Percentiles rank a stretch among this genome's conserved stretches.
Conservation (phyloP, 1,284 basidiomycete genomes). For the Tranzscheliella williamsii region DNA sequence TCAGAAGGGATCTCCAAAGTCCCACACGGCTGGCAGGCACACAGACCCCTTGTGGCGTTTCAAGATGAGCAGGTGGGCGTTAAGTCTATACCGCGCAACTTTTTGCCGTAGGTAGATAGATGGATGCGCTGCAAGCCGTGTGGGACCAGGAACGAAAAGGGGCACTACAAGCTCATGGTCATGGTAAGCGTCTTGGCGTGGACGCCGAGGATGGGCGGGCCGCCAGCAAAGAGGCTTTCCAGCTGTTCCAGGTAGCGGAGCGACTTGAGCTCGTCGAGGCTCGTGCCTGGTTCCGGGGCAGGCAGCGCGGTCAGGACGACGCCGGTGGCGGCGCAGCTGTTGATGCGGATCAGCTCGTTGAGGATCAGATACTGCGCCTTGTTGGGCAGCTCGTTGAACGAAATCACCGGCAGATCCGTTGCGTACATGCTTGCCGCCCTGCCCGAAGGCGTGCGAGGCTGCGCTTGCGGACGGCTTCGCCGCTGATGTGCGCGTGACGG, state of each 20-base stretch:
- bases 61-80: too few species aligned
- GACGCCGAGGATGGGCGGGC: slow-evolving; percentile 56
- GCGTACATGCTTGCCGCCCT: slow-evolving; percentile 16
- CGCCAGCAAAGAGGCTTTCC: slow-evolving; percentile 53
- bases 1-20: too few species aligned
- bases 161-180: too few species aligned
- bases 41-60: too few species aligned
- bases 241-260: slow-evolving; percentile 53
- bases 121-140: too few species aligned
- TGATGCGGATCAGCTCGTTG: slow-evolving; percentile 56
- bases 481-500: slow-evolving; percentile 8
- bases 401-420: slow-evolving; percentile 30
- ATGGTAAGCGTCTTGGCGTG: slow-evolving; percentile 58
- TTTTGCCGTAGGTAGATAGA: too few species aligned
- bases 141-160: too few species aligned
- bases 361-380: slow-evolving; percentile 59
- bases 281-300: slow-evolving; percentile 56
- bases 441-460: slow-evolving; percentile 1
- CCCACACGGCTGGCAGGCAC: too few species aligned
- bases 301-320: slow-evolving; percentile 58
- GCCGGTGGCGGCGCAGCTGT: slow-evolving; percentile 48
- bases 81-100: too few species aligned
- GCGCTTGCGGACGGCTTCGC: slow-evolving; percentile 2
- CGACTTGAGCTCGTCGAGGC: slow-evolving; percentile 38
- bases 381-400: slow-evolving; percentile 59